A percentile compares a stretch with the other conserved stretches of the same genome.
phyloP scores from a whole-genome alignment of 2,329 filamentous ascomycete species.

The Grosmannia clavigera region DNA sequence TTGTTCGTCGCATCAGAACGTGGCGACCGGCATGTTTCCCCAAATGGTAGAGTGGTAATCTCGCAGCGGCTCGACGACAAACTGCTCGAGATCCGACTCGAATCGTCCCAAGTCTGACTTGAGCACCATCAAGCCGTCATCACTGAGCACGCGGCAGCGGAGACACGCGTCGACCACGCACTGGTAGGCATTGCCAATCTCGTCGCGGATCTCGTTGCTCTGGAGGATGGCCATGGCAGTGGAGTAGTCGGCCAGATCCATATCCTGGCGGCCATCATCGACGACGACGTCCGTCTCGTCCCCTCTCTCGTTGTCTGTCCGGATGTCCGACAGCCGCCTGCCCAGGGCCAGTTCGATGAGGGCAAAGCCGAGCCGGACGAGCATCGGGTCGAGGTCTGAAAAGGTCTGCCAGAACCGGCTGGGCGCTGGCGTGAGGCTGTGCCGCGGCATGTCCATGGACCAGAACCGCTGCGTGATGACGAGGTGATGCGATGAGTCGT shows the following conservation, averaged over 20 bases:
- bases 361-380: conserved; percentile 11
- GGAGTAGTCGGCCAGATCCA: conserved; percentile 10
- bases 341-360: conserved; percentile 11
- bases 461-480: conserved; percentile 11
- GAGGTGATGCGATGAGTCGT: conserved; percentile 6
- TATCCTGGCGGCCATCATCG: background rate
- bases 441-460: conserved; percentile 5
- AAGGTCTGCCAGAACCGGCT: conserved; percentile 9
- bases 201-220: conserved; percentile 11
- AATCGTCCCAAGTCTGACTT: conserved; percentile 8
- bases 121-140: conserved; percentile 5
- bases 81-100: conserved; percentile 8
- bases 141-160: conserved; percentile 8
- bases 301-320: background rate
- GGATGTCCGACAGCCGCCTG: conserved; percentile 8
- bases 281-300: background rate
- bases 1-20: background rate
- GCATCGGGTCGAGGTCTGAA: conserved; percentile 10
- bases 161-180: conserved; percentile 9
- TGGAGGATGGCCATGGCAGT: conserved; percentile 10
- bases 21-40: conserved; percentile 5
- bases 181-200: conserved; percentile 10
- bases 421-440: conserved; percentile 2
- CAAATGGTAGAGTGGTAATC: conserved; percentile 9
- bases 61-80: conserved; percentile 10